Conservation (phyloP, 2,329 filamentous ascomycete species). For the Byssoonygena ceratinophila region DNA sequence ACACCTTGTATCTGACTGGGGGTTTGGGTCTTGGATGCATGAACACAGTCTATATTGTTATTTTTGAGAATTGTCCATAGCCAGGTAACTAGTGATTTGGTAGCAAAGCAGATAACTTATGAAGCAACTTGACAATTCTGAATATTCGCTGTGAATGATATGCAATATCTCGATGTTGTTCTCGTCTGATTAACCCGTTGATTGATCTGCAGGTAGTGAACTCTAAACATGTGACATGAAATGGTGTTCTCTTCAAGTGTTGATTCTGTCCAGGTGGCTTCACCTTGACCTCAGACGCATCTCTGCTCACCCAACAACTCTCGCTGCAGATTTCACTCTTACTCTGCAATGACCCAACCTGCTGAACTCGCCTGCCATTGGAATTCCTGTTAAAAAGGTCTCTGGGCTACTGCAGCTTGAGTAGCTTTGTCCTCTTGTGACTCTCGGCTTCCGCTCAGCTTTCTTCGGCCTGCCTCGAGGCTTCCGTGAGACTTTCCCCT, state of each 20-base stretch:
- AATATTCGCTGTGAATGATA: too few relatives aligned
- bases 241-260: neutral
- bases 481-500: neutral
- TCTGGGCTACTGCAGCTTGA: neutral
- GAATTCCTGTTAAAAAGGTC: neutral
- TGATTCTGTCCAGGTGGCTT: slow-evolving; percentile 10
- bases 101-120: neutral
- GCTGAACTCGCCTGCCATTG: neutral
- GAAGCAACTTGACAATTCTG: neutral
- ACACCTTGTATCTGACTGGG: neutral
- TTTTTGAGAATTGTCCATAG: neutral
- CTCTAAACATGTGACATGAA: slow-evolving; percentile 10
- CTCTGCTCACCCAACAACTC: neutral
- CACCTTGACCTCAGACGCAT: neutral
- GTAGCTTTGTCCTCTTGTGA: neutral
- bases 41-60: neutral
- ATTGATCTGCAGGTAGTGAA: slow-evolving; percentile 4
- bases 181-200: too few relatives aligned
- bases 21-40: neutral
- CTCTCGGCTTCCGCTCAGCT: neutral
- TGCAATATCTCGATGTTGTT: too few relatives aligned
- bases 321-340: neutral
- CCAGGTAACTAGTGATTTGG: neutral
- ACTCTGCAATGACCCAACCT: neutral
- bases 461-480: neutral